These are phyloP conservation scores for Tricladium varicosporioides DNA, from an alignment of 2,329 filamentous ascomycete genomes.

Conservation along the genomic window DNA sequence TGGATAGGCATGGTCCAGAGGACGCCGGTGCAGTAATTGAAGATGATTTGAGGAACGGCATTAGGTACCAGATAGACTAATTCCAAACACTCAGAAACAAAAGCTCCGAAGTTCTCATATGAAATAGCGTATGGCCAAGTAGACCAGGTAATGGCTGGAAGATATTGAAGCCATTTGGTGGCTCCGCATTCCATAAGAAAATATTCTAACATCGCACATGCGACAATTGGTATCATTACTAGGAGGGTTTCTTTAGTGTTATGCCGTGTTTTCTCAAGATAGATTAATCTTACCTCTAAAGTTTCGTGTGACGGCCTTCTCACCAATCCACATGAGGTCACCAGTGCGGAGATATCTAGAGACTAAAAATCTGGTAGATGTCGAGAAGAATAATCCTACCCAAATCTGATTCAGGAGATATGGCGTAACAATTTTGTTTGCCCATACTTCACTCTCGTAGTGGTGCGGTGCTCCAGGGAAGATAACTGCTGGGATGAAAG, in stretches of 20 bases:
- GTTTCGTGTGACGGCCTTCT: slow-evolving; percentile 30
- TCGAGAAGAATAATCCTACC: slow-evolving; percentile 49
- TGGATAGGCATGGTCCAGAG: slow-evolving; percentile 50
- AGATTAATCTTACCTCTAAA: too few species aligned
- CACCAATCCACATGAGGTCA: slow-evolving; percentile 41
- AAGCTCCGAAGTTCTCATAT: slow-evolving; percentile 41
- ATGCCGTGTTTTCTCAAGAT: too few species aligned
- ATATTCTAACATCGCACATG: slow-evolving; percentile 44
- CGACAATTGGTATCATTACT: slow-evolving; percentile 44
- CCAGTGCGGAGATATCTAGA: slow-evolving; percentile 42
- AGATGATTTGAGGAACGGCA: slow-evolving; percentile 44
- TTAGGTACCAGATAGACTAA: slow-evolving; percentile 47
- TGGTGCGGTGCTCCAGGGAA: slow-evolving; percentile 13
- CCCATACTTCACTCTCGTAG: slow-evolving; percentile 41
- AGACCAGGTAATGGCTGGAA: slow-evolving; percentile 46
- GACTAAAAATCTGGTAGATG: slow-evolving; percentile 45
- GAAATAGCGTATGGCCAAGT: slow-evolving; percentile 45
- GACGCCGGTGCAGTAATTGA: slow-evolving; percentile 48
- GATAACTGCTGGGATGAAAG: slow-evolving; percentile 34
- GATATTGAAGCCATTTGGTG: slow-evolving; percentile 41
- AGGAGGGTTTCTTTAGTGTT: slow-evolving; percentile 43
- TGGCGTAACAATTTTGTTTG: slow-evolving; percentile 41
- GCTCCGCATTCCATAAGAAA: slow-evolving; percentile 45
- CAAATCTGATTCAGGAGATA: slow-evolving; percentile 46
- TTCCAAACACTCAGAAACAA: slow-evolving; percentile 43